Conservation (phyloP, 148 eudicot species). For the Arbutus unedo region DNA sequence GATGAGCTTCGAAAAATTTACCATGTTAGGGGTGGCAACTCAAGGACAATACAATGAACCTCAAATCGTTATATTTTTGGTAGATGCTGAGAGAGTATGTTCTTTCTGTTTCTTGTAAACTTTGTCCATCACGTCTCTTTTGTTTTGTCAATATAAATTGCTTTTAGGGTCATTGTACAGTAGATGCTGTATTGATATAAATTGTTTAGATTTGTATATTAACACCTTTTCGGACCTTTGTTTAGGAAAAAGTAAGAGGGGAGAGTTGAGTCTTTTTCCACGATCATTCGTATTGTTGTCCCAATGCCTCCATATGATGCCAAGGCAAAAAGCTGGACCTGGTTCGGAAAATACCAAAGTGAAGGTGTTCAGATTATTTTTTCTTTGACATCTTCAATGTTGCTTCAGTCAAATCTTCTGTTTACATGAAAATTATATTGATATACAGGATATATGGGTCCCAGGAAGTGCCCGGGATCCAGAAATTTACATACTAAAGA, state of each 20-base stretch:
- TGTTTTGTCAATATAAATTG: too few relatives aligned
- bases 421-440: slow-evolving; percentile 2
- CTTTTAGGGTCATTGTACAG: too few relatives aligned
- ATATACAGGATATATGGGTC: slow-evolving; percentile 65
- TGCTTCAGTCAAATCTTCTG: slow-evolving; percentile 2
- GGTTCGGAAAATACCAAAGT: slow-evolving; percentile 51
- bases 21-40: too few relatives aligned
- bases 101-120: too few relatives aligned
- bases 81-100: too few relatives aligned
- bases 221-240: too few relatives aligned
- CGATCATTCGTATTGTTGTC: slow-evolving; percentile 62
- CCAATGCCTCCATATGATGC: slow-evolving; percentile 96
- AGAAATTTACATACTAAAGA: slow-evolving; percentile 69
- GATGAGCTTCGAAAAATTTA: too few relatives aligned
- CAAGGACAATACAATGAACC: too few relatives aligned
- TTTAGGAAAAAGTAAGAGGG: slow-evolving; percentile 90
- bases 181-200: too few relatives aligned
- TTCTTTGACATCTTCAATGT: neutral
- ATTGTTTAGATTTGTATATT: too few relatives aligned
- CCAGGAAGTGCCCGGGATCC: slow-evolving; percentile 84
- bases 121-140: too few relatives aligned
- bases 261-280: slow-evolving; percentile 89
- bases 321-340: slow-evolving; percentile 64
- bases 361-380: slow-evolving; percentile 21
- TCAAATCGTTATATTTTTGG: too few relatives aligned